phyloP scores from a whole-genome alignment of 2,329 filamentous ascomycete genomes.

The Phaeosphaeria sp. region DNA sequence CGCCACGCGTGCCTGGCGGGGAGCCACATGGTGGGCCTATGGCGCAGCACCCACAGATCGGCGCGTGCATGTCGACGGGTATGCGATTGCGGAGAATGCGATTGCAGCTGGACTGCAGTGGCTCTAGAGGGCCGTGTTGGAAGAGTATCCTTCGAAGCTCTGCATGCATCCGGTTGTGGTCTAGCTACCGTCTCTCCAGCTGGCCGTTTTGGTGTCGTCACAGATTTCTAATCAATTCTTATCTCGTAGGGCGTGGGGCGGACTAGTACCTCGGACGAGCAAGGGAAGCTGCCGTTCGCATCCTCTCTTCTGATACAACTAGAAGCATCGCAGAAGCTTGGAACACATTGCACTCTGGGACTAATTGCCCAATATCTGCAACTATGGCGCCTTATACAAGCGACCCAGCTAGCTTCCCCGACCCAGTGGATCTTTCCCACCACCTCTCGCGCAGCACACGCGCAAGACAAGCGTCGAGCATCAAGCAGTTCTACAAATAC shows the following conservation, averaged over 20 bases:
- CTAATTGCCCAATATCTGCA: neutral
- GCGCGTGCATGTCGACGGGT: neutral
- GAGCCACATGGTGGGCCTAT: conserved; percentile 10
- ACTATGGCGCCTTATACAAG: conserved; percentile 33
- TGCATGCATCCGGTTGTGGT: conserved; percentile 9
- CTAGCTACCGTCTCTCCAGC: conserved; percentile 16
- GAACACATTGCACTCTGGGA: neutral
- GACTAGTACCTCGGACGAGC: conserved; percentile 14
- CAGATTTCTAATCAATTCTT: conserved; percentile 37
- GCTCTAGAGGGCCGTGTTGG: neutral
- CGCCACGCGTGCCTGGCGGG: conserved; percentile 4
- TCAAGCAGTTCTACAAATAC: conserved; percentile 89
- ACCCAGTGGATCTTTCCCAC: conserved; percentile 78
- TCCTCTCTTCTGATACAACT: neutral
- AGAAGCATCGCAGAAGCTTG: neutral
- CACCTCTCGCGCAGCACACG: conserved; percentile 75
- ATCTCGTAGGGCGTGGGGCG: conserved; percentile 19
- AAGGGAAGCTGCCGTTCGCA: conserved; percentile 9
- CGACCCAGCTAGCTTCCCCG: conserved; percentile 42
- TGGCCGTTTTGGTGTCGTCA: conserved; percentile 25
- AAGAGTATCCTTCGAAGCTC: neutral
- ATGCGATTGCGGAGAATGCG: neutral
- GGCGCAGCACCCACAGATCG: conserved; percentile 3
- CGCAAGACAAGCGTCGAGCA: conserved; percentile 66
- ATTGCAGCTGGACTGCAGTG: neutral